Conservation (phyloP, 495 filamentous ascomycete species). For the Chaetomium fimeti region DNA sequence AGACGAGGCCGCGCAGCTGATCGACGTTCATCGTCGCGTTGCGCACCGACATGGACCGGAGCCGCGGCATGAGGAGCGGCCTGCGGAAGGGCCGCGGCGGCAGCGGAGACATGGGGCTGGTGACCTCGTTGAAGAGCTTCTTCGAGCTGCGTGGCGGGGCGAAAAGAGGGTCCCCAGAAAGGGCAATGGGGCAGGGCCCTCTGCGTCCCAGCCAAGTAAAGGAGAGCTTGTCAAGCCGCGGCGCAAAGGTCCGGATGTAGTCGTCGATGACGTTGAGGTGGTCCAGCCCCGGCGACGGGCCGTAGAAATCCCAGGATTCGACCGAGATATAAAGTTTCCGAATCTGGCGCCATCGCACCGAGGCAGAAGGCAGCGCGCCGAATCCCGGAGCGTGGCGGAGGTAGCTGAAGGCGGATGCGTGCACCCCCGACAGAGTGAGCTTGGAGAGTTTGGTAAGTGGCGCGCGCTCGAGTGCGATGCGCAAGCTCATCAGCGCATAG, state of each 20-base stretch:
- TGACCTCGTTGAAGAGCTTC: constrained; percentile 56
- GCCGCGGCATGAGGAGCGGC: constrained; percentile 55
- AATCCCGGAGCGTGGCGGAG: constrained; percentile 64
- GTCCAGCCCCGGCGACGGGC: constrained; percentile 55
- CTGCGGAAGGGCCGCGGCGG: constrained; percentile 45
- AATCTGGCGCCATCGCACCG: constrained; percentile 69
- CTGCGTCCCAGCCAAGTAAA: constrained; percentile 71
- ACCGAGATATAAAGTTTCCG: constrained; percentile 65
- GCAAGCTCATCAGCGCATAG: constrained; percentile 76
- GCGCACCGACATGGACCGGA: constrained; percentile 62
- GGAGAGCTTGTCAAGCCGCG: constrained; percentile 58
- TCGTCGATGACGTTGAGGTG: constrained; percentile 74
- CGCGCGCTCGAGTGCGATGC: constrained; percentile 70
- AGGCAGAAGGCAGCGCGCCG: constrained; percentile 62
- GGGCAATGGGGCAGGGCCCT: constrained; percentile 64
- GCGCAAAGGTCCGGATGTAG: constrained; percentile 64
- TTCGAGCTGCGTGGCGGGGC: constrained; percentile 49
- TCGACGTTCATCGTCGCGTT: constrained; percentile 65
- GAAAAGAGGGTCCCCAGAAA: constrained; percentile 62
- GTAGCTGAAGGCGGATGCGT: constrained; percentile 67
- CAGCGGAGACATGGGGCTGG: constrained; percentile 52
- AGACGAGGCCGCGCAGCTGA: constrained; percentile 62
- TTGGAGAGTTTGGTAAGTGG: constrained; percentile 58
- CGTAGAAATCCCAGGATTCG: constrained; percentile 59
- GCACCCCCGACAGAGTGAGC: constrained; percentile 64